Evolutionary conservation across 352 stramenopile species (phyloP).

Genomic region (Vaucheria bursata): DNA sequence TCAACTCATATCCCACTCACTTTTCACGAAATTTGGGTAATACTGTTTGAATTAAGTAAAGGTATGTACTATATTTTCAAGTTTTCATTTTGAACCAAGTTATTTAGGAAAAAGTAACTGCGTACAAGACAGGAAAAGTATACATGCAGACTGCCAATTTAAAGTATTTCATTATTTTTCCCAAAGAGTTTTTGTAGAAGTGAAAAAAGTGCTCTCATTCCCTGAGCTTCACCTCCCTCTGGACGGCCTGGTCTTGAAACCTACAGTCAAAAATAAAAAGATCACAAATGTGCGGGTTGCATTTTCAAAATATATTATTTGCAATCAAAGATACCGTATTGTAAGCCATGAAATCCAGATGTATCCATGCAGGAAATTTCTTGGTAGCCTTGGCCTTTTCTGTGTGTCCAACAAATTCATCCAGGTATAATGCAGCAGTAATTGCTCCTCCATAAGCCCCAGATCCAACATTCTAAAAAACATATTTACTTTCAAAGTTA

Average conservation of each 20-base stretch:
- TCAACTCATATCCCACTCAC: too few relatives aligned
- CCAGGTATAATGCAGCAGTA: constrained; percentile 28
- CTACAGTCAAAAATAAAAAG: too few relatives aligned
- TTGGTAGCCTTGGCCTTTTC: neutral
- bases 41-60: too few relatives aligned
- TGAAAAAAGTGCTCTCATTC: constrained; percentile 37
- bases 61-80: too few relatives aligned
- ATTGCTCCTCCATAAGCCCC: constrained; percentile 39
- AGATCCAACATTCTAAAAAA: neutral
- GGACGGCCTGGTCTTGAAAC: constrained; percentile 17
- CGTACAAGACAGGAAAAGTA: too few relatives aligned
- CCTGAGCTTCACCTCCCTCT: constrained; percentile 37
- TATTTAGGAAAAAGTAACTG: too few relatives aligned
- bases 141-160: too few relatives aligned
- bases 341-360: constrained; percentile 42
- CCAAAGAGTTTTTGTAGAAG: constrained; percentile 16
- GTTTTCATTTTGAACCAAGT: too few relatives aligned
- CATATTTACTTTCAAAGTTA: neutral
- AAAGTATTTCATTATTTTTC: too few relatives aligned
- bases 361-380: constrained; percentile 28
- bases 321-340: constrained; percentile 25
- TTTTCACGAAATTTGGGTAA: too few relatives aligned
- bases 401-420: constrained; percentile 25
- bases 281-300: too few relatives aligned
- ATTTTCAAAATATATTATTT: too few relatives aligned